A percentile compares a stretch with the other conserved stretches of the same genome.
Conservation (phyloP, 2,329 filamentous ascomycete genomes). For the Ciborinia camelliae region DNA sequence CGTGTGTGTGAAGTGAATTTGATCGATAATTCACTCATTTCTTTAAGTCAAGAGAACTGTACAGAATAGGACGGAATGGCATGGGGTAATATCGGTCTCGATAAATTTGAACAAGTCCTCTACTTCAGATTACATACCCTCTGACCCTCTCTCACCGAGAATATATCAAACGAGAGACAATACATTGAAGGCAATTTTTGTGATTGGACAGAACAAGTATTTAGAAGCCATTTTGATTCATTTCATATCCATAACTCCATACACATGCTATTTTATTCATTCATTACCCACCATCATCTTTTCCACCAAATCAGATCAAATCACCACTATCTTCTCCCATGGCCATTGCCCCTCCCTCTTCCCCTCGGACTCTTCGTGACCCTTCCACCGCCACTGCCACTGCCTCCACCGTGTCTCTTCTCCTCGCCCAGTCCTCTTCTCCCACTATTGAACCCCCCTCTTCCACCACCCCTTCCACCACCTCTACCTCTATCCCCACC, state of each 20-base stretch:
- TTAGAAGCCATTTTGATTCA: slow-evolving; percentile 9
- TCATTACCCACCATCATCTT: background rate
- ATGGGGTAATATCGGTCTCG: too few relatives aligned
- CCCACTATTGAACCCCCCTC: slow-evolving; percentile 24
- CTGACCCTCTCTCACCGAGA: background rate
- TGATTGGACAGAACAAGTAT: background rate
- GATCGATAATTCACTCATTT: background rate
- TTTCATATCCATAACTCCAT: slow-evolving; percentile 2
- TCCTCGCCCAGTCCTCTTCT: slow-evolving; percentile 24
- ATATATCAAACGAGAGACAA: background rate
- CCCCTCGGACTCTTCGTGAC: slow-evolving; percentile 18
- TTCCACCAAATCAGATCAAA: background rate
- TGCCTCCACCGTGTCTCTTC: slow-evolving; percentile 3
- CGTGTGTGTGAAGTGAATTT: background rate
- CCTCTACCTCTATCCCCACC: slow-evolving; percentile 47
- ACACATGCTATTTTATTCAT: slow-evolving; percentile 2
- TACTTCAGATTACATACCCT: background rate
- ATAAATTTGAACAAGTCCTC: too few relatives aligned
- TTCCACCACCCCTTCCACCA: slow-evolving; percentile 35
- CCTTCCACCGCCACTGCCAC: slow-evolving; percentile 6
- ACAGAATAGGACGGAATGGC: too few relatives aligned
- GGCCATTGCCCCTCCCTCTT: slow-evolving; percentile 26
- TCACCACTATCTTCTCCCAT: background rate
- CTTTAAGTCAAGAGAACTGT: background rate
- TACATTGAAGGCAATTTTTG: background rate